Evolutionary conservation across 1,139 yeast genomes (phyloP).

Genomic region (Suhomyces yuchorum): DNA sequence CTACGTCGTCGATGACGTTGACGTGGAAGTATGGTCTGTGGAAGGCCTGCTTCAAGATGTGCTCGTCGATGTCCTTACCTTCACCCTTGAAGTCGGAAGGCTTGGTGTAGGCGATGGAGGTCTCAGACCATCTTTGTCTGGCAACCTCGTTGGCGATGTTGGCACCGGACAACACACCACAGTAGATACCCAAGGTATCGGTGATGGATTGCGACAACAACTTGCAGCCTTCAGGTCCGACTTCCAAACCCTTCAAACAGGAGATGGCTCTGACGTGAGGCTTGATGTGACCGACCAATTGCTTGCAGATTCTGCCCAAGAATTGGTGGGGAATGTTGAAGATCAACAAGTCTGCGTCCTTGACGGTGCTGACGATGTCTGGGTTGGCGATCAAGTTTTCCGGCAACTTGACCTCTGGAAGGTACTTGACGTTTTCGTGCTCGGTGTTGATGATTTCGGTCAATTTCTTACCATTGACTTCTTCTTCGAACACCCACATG

Average conservation of each 20-base stretch:
- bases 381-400: slow-evolving; percentile 45
- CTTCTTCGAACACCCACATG: slow-evolving; percentile 54
- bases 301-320: slow-evolving; percentile 41
- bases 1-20: slow-evolving; percentile 49
- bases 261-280: slow-evolving; percentile 47
- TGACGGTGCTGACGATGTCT: slow-evolving; percentile 39
- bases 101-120: slow-evolving; percentile 46
- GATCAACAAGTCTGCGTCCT: slow-evolving; percentile 48
- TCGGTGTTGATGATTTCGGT: slow-evolving; percentile 47
- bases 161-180: slow-evolving; percentile 54
- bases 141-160: slow-evolving; percentile 54
- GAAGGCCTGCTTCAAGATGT: slow-evolving; percentile 46
- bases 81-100: slow-evolving; percentile 44
- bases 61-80: slow-evolving; percentile 46
- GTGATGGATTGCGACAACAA: slow-evolving; percentile 48
- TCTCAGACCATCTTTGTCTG: slow-evolving; percentile 51
- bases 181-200: slow-evolving; percentile 45
- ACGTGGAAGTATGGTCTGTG: slow-evolving; percentile 54
- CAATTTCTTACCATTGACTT: slow-evolving; percentile 44
- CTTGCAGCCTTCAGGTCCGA: slow-evolving; percentile 47
- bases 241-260: slow-evolving; percentile 53
- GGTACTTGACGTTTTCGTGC: slow-evolving; percentile 49
- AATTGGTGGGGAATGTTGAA: slow-evolving; percentile 54
- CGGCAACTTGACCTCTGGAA: slow-evolving; percentile 49
- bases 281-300: slow-evolving; percentile 42